These are phyloP conservation scores for Pseudogymnoascus sp. DNA, from an alignment of 2,329 filamentous ascomycete genomes.

Conservation along the genomic window DNA sequence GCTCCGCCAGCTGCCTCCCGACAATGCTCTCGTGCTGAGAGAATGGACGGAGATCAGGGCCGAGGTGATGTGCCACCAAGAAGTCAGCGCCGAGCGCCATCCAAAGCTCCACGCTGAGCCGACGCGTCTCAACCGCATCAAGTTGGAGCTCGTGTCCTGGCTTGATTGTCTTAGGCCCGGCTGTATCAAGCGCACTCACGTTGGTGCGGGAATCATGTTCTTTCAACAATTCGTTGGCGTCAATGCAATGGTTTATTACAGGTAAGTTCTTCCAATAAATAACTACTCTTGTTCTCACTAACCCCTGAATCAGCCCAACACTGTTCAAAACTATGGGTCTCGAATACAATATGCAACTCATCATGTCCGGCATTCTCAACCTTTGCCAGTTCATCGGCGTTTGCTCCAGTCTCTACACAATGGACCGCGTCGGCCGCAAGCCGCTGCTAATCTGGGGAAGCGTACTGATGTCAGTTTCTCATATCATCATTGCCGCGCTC, in stretches of 20 bases:
- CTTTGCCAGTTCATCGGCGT: conserved; percentile 42
- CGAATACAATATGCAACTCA: conserved; percentile 38
- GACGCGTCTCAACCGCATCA: conserved; percentile 30
- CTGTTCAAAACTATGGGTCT: conserved; percentile 46
- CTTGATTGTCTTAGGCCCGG: conserved; percentile 42
- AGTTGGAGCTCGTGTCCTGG: conserved; percentile 42
- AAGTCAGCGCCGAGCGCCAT: conserved; percentile 35
- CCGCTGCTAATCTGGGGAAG: conserved; percentile 39
- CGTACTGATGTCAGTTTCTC: conserved; percentile 38
- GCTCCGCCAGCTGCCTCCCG: conserved; percentile 40
- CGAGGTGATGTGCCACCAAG: conserved; percentile 44
- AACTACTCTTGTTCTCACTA: not conserved
- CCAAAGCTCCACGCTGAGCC: conserved; percentile 30
- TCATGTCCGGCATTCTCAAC: conserved; percentile 47
- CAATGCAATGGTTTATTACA: conserved; percentile 55
- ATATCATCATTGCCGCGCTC: conserved; percentile 45
- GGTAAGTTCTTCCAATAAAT: conserved; percentile 26
- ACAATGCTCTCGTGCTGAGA: conserved; percentile 42
- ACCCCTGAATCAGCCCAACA: conserved; percentile 33
- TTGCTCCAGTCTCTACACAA: conserved; percentile 39
- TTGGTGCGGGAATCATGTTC: conserved; percentile 47
- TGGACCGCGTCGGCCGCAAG: conserved; percentile 41
- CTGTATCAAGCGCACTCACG: conserved; percentile 42
- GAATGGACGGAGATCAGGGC: conserved; percentile 45
- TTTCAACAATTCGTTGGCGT: conserved; percentile 50